A percentile compares a stretch with the other conserved stretches of the same genome.
phyloP scores from a whole-genome alignment of 768 basidiomycete species.

The Leccinum subtestaceum region DNA sequence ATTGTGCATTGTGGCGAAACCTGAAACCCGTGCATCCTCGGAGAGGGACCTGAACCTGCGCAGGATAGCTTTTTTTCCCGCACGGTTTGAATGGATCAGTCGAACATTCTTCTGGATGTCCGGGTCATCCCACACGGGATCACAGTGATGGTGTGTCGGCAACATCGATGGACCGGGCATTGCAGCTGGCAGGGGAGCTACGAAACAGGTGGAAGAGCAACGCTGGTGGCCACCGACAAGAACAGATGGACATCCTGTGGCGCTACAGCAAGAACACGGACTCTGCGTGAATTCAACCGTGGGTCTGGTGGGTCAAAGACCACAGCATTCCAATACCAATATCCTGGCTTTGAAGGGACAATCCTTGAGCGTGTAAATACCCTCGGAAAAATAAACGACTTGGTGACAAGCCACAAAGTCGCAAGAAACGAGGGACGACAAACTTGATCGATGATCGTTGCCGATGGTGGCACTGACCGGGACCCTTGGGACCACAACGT shows the following conservation, averaged over 20 bases:
- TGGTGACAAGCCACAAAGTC: not conserved
- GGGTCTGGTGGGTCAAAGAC: not conserved
- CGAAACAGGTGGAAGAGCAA: not conserved
- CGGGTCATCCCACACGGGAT: too few species aligned
- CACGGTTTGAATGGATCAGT: not conserved
- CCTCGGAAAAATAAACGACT: not conserved
- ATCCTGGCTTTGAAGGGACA: not conserved
- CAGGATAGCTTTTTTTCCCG: not conserved
- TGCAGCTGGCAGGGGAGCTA: not conserved
- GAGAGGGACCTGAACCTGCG: not conserved
- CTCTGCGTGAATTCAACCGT: not conserved
- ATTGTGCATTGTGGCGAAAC: not conserved
- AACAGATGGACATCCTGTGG: constrained; percentile 4
- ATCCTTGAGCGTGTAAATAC: not conserved
- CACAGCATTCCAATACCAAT: not conserved
- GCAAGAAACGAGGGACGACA: not conserved
- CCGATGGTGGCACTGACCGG: too few species aligned
- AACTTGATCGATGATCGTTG: not conserved
- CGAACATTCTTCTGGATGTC: constrained; percentile 3
- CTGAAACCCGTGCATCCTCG: not conserved
- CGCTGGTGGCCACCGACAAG: constrained; percentile 8
- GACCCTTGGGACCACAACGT: not conserved
- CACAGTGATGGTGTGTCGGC: not conserved
- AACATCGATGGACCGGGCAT: not conserved
- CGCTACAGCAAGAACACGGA: not conserved